These are phyloP conservation scores for Ajuga chamaepitys DNA, from an alignment of 257 asterid species.

Conservation along the genomic window DNA sequence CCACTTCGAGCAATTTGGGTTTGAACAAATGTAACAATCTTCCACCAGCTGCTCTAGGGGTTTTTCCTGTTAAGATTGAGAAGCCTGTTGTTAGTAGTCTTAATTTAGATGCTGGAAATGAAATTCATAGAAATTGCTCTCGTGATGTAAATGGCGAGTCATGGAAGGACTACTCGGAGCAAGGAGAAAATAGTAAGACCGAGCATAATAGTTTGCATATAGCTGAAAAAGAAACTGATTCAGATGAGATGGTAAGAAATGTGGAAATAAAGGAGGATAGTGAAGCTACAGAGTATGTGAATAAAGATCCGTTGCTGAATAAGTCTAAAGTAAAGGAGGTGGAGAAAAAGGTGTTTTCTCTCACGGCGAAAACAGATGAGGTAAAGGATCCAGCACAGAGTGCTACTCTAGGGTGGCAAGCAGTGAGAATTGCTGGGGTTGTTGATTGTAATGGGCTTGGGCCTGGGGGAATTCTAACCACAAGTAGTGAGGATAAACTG, in stretches of 20 bases:
- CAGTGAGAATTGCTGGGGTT: slow-evolving; percentile 43
- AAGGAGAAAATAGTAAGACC: slow-evolving; percentile 7
- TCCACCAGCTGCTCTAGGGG: slow-evolving; percentile 13
- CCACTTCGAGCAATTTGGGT: slow-evolving; percentile 19
- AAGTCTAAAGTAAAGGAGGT: slow-evolving; percentile 33
- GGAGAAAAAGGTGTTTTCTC: slow-evolving; percentile 46
- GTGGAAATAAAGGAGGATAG: slow-evolving; percentile 20
- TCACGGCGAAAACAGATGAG: slow-evolving; percentile 70
- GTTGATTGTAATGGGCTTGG: slow-evolving; percentile 24
- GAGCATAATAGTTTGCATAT: slow-evolving; percentile 11
- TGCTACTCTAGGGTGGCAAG: slow-evolving; percentile 81
- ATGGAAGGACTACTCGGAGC: slow-evolving; percentile 4
- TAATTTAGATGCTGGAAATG: slow-evolving; percentile 26
- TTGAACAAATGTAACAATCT: slow-evolving; percentile 13
- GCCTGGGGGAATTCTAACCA: slow-evolving; percentile 19
- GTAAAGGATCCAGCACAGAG: slow-evolving; percentile 52
- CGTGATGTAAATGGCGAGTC: slow-evolving; percentile 22
- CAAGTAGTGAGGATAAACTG: slow-evolving; percentile 45
- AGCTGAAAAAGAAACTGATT: slow-evolving; percentile 12
- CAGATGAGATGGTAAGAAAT: background rate
- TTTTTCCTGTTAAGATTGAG: slow-evolving; percentile 31
- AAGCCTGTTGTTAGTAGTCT: slow-evolving; percentile 26
- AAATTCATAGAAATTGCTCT: slow-evolving; percentile 13
- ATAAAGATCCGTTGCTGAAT: slow-evolving; percentile 18
- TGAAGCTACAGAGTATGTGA: slow-evolving; percentile 18